A percentile compares a stretch with the other conserved stretches of the same genome.
These are phyloP conservation scores for Ogataea zsoltii DNA, from an alignment of 805 yeast genomes.

Conservation along the genomic window DNA sequence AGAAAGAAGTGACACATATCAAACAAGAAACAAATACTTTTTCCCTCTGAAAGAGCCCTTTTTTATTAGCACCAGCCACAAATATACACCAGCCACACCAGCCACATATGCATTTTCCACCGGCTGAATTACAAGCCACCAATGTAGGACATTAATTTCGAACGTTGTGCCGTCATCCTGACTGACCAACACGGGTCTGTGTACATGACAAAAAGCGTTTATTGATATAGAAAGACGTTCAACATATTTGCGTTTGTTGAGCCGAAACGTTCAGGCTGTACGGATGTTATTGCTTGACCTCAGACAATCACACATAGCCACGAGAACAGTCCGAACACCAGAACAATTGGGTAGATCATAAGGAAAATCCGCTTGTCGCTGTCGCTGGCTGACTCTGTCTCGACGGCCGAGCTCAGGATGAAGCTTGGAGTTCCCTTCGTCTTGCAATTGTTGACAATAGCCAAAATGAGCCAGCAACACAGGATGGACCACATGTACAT, in stretches of 20 bases:
- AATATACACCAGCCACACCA: background rate
- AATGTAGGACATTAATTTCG: no score
- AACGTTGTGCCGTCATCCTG: no score
- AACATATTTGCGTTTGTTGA: no score
- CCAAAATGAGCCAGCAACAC: constrained; percentile 51
- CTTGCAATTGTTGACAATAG: constrained; percentile 42
- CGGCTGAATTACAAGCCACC: no score
- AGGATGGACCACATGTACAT: constrained; percentile 53
- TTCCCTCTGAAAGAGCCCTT: background rate
- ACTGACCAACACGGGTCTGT: no score
- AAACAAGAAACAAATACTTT: no score
- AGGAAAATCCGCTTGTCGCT: constrained; percentile 54
- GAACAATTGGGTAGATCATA: constrained; percentile 54
- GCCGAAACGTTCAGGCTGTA: no score
- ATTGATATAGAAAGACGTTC: no score
- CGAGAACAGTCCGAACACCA: constrained; percentile 52
- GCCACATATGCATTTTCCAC: no score
- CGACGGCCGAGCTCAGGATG: constrained; percentile 13
- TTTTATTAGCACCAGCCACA: background rate
- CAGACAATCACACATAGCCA: constrained; percentile 56
- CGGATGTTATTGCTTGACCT: background rate
- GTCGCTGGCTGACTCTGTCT: constrained; percentile 37
- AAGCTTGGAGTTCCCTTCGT: constrained; percentile 25
- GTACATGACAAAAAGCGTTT: no score
- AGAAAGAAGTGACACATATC: no score